These are phyloP conservation scores for Tolypocladium pustulatum DNA, from an alignment of 2,329 filamentous ascomycete species.

Conservation along the genomic window DNA sequence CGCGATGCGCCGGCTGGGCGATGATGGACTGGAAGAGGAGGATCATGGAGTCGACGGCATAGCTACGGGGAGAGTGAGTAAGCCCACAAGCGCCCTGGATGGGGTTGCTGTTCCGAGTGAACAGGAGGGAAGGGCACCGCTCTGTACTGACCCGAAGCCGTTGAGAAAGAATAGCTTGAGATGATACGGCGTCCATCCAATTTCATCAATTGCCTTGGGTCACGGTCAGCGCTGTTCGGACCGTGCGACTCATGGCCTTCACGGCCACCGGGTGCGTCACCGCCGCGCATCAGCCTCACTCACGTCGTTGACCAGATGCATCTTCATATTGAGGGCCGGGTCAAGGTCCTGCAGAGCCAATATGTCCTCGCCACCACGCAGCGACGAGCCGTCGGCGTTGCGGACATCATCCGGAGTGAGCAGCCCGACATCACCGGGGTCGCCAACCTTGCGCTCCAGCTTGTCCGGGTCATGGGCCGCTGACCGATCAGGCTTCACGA, in stretches of 20 bases:
- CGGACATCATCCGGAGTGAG: conserved; percentile 3
- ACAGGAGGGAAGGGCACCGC: background rate
- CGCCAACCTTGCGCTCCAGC: conserved; percentile 7
- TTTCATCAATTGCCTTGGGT: conserved; percentile 40
- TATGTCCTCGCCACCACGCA: conserved; percentile 32
- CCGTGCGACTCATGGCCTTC: background rate
- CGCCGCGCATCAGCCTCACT: conserved; percentile 12
- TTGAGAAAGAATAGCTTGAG: conserved; percentile 51
- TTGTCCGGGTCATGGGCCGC: conserved; percentile 2
- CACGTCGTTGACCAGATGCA: conserved; percentile 59
- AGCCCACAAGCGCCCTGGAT: background rate
- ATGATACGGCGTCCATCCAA: conserved; percentile 50
- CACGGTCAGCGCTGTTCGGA: background rate
- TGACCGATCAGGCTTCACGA: background rate
- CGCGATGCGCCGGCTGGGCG: conserved; percentile 43
- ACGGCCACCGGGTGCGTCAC: background rate
- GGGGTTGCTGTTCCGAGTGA: background rate
- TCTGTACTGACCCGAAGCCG: conserved; percentile 38
- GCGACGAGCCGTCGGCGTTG: conserved; percentile 10
- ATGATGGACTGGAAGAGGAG: conserved; percentile 52
- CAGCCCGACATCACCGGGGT: background rate
- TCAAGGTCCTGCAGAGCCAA: conserved; percentile 48
- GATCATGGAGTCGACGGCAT: conserved; percentile 36
- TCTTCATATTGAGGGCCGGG: conserved; percentile 53
- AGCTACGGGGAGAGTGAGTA: conserved; percentile 18